Evolutionary conservation across 2,329 filamentous ascomycete genomes (phyloP).

Genomic region (Fusarium virguliforme): DNA sequence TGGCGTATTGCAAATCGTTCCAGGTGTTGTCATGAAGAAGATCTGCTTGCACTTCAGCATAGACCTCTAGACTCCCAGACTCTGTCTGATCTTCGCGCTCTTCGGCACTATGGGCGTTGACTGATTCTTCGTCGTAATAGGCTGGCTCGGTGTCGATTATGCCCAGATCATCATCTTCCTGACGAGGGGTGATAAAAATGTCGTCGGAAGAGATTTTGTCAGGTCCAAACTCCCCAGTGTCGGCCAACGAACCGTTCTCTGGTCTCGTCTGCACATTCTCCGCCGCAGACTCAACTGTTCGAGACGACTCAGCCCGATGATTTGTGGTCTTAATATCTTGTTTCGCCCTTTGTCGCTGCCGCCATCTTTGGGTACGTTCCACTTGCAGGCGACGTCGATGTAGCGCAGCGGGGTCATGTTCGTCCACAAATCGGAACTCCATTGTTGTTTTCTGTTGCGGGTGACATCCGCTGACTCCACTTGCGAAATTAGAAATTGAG

Average conservation of each 20-base stretch:
- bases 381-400: slow-evolving; percentile 3
- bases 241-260: slow-evolving; percentile 2
- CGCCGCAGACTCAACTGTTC: neutral
- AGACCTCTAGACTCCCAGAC: neutral
- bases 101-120: neutral
- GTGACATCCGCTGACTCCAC: too few species aligned
- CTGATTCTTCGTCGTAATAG: slow-evolving; percentile 11
- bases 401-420: slow-evolving; percentile 3
- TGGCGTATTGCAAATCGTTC: neutral
- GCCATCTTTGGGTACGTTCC: neutral
- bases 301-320: neutral
- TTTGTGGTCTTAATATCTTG: neutral
- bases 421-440: neutral
- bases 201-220: neutral
- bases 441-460: neutral
- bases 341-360: slow-evolving; percentile 1
- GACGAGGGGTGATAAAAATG: neutral
- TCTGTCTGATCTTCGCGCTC: neutral
- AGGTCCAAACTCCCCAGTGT: neutral
- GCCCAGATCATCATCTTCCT: neutral
- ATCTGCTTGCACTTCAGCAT: neutral
- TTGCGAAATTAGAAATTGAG: too few species aligned
- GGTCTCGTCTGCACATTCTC: neutral
- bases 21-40: neutral
- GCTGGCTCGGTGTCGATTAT: slow-evolving; percentile 9